A percentile compares a stretch with the other conserved stretches of the same genome.
phyloP scores from a whole-genome alignment of 225 moss, liverwort and hornwort species.

The Pleurozium schreberi region DNA sequence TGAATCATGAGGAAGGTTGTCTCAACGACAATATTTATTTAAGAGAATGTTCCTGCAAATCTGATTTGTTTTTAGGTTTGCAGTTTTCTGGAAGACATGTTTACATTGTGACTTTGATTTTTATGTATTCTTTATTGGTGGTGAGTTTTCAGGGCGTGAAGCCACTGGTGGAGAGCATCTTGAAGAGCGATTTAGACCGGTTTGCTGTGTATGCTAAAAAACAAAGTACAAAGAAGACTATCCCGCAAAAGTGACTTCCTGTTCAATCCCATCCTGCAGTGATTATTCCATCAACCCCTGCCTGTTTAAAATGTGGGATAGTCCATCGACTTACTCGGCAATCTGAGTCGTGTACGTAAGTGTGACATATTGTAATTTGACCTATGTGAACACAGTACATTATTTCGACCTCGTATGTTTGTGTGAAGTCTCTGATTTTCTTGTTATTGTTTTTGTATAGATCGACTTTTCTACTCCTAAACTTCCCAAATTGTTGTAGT shows the following conservation, averaged over 20 bases:
- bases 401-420: neutral
- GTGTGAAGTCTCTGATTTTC: neutral
- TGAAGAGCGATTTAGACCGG: slow-evolving; percentile 67
- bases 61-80: neutral
- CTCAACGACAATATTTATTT: neutral
- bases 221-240: slow-evolving; percentile 1
- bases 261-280: neutral
- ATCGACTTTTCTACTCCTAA: neutral
- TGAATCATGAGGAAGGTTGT: neutral
- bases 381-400: neutral
- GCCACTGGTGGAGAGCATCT: slow-evolving; percentile 47
- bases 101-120: neutral
- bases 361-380: slow-evolving; percentile 22
- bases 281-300: neutral
- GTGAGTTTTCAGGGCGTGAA: slow-evolving; percentile 47
- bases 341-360: neutral
- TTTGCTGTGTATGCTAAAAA: slow-evolving; percentile 79
- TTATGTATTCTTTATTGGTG: neutral
- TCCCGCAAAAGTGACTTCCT: neutral
- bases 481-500: neutral
- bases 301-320: neutral
- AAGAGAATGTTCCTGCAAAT: neutral
- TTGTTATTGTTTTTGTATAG: neutral
- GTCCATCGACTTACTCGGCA: neutral
- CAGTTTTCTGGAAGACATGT: neutral